These are phyloP conservation scores for Polychaeton citri DNA, from an alignment of 2,329 filamentous ascomycete species.

Conservation along the genomic window DNA sequence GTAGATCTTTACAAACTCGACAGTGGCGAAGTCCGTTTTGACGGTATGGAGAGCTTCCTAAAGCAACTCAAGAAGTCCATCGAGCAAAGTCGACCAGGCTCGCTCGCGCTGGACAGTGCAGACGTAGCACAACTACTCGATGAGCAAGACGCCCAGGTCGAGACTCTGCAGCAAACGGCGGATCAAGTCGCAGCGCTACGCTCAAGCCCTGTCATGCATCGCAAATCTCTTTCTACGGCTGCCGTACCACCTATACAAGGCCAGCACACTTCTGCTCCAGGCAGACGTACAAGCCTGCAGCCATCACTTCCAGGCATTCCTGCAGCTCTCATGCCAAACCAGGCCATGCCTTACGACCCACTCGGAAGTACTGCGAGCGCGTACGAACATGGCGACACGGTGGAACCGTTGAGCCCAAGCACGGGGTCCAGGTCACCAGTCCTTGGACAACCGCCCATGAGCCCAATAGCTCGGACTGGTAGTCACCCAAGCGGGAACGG, in stretches of 20 bases:
- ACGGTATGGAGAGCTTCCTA: constrained; percentile 49
- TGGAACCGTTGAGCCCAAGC: neutral
- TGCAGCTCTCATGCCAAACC: neutral
- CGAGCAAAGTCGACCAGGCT: constrained; percentile 24
- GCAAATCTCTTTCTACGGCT: constrained; percentile 29
- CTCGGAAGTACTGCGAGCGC: neutral
- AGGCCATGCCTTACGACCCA: neutral
- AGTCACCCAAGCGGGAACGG: neutral
- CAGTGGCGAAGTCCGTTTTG: constrained; percentile 28
- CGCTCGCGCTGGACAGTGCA: constrained; percentile 23
- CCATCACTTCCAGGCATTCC: neutral
- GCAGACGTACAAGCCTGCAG: neutral
- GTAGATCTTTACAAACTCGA: constrained; percentile 36
- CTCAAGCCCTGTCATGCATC: constrained; percentile 25
- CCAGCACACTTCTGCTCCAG: neutral
- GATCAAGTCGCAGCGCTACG: constrained; percentile 5
- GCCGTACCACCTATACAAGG: constrained; percentile 1
- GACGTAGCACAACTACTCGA: constrained; percentile 23
- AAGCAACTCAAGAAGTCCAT: constrained; percentile 54
- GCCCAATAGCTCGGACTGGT: neutral
- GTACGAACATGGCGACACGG: neutral
- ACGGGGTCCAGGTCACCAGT: neutral
- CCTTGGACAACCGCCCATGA: neutral
- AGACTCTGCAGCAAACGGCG: constrained; percentile 14
- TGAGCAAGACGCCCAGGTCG: constrained; percentile 12